phyloP scores from a whole-genome alignment of 176 grass and related monocot species.

The Carex parvula region DNA sequence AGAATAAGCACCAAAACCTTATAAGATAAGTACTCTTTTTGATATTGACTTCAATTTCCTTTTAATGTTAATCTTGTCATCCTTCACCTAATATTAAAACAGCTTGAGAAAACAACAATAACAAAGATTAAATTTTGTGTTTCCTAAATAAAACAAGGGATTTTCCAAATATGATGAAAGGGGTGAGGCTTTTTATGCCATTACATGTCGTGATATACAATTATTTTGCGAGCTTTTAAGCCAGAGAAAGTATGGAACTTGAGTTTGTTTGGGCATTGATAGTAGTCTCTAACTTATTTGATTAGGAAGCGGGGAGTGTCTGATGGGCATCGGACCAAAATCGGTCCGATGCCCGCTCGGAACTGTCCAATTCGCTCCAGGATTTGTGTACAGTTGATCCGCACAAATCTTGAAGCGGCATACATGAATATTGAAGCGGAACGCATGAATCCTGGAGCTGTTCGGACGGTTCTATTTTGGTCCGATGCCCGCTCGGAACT shows the following conservation, averaged over 20 bases:
- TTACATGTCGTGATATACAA: not conserved
- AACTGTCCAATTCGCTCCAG: no score
- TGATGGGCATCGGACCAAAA: no score
- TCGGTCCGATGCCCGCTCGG: no score
- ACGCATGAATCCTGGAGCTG: no score
- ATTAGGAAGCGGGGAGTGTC: not conserved
- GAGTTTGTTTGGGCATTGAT: not conserved
- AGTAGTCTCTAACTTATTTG: not conserved
- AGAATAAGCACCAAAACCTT: slow-evolving; percentile 2
- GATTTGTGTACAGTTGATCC: no score
- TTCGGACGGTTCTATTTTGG: no score
- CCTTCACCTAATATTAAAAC: not conserved
- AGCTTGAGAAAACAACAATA: not conserved
- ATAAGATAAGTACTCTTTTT: not conserved
- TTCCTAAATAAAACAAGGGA: not conserved
- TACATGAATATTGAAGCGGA: no score
- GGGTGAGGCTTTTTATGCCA: not conserved
- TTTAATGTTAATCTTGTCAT: not conserved
- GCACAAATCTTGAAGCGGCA: no score
- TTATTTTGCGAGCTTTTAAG: not conserved
- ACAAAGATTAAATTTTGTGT: not conserved
- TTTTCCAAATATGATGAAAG: not conserved
- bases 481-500: no score
- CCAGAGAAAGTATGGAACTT: not conserved
- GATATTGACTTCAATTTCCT: not conserved